Evolutionary conservation across 495 filamentous ascomycete genomes (phyloP), one percentile per base, ranked within the genome.

Genomic region (Penicillium angulare): DNA sequence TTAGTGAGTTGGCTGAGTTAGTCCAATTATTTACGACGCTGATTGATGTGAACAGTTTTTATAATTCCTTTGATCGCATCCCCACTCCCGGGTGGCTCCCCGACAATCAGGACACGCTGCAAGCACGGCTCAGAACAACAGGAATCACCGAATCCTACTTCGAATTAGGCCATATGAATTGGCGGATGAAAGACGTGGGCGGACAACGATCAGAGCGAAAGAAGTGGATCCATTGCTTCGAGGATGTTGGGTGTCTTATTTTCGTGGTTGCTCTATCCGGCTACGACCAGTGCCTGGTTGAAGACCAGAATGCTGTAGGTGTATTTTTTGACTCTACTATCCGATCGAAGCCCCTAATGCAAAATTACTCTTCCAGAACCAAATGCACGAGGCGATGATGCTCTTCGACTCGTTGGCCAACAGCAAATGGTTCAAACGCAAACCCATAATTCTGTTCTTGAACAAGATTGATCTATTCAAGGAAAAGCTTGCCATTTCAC

Each of bases 221-320:
- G 81, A 98, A 98, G 72, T 98, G 93, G 93, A 97, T 98, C 56
- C 93, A 98, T 65, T 97, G 93, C 72, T 98, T 98, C 66, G 93
- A 98, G 63, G 95, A 95, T 60, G 93, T 98, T 53, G 91, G 89
- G 49, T 88, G 87, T 64, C 76, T 98, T 27, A 78, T 98, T 36
- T 98, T 98, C 72, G 81, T 98, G 62, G 93, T 96, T 41, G 93
- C 93, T 27, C 86, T 98, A 56, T 96, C 90, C 50, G 93, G 92
- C 29, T 98, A 97, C 64, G 93, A 98, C 66, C 93, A 98, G 69
- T 92, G 92, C 59, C 74, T 98, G 17, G 89, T 97, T 3, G 93
- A 98, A 71, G 93, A 98, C 66, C 93, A 96, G 71, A 95, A 93
- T 56, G 95, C 90, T 36, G 92, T 97, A 80, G 72, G 89, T 79